These are phyloP conservation scores for Scutellaria galericulata DNA, from an alignment of 257 asterid species.

Conservation along the genomic window DNA sequence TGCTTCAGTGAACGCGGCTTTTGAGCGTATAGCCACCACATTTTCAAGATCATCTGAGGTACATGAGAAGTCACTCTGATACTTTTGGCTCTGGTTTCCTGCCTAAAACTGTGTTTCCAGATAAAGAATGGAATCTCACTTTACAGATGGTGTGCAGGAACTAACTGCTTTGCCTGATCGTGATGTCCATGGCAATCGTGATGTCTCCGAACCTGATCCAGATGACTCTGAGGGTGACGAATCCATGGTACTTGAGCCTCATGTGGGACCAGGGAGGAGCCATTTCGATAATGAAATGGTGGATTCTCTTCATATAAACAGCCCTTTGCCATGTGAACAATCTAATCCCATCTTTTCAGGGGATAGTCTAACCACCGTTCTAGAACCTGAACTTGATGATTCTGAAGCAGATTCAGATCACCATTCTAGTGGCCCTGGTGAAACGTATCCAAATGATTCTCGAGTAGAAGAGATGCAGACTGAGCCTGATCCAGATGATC, in stretches of 20 bases:
- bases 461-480: conserved; percentile 34
- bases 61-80: conserved; percentile 31
- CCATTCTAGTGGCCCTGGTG: conserved; percentile 26
- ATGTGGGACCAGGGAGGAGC: conserved; percentile 23
- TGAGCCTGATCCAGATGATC: conserved; percentile 65
- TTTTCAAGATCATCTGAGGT: conserved; percentile 42
- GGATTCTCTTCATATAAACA: conserved; percentile 33
- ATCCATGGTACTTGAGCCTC: conserved; percentile 39
- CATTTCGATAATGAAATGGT: conserved; percentile 21
- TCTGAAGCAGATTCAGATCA: conserved; percentile 30
- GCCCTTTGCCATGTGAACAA: conserved; percentile 36
- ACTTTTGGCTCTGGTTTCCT: conserved; percentile 11
- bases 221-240: conserved; percentile 41
- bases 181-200: conserved; percentile 30
- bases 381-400: conserved; percentile 47
- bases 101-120: conserved; percentile 24
- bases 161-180: conserved; percentile 25
- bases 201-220: conserved; percentile 40
- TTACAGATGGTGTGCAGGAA: conserved; percentile 41
- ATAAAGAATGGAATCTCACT: conserved; percentile 24
- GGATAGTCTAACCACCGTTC: conserved; percentile 10
- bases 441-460: conserved; percentile 39
- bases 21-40: conserved; percentile 56
- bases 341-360: conserved; percentile 36
- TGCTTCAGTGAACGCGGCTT: conserved; percentile 86